Percentiles rank a stretch among this genome's conserved stretches.
Conservation (phyloP, 2,329 filamentous ascomycete species). For the Nigrograna mackinnonii region DNA sequence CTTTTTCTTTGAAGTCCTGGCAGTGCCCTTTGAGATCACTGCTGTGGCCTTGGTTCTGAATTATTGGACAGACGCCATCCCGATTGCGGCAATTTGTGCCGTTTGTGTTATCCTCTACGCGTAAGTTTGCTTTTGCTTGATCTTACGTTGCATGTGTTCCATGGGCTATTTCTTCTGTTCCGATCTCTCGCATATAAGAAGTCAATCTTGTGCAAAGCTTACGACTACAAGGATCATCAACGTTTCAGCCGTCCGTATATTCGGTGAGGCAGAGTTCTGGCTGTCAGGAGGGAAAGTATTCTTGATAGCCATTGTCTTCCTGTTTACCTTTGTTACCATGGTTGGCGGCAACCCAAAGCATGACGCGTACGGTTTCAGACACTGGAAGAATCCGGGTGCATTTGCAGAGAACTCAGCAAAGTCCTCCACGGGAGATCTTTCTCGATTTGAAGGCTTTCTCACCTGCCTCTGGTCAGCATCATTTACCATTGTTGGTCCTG, state of each 20-base stretch:
- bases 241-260: slow-evolving; percentile 42
- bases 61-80: slow-evolving; percentile 34
- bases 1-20: slow-evolving; percentile 47
- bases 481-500: slow-evolving; percentile 53
- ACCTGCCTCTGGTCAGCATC: slow-evolving; percentile 45
- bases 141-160: neutral
- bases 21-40: slow-evolving; percentile 52
- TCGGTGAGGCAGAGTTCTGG: slow-evolving; percentile 46
- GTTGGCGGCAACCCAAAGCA: slow-evolving; percentile 13
- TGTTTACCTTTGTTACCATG: slow-evolving; percentile 44
- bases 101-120: slow-evolving; percentile 35
- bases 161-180: no score
- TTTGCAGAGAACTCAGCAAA: slow-evolving; percentile 23
- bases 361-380: slow-evolving; percentile 39
- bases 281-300: slow-evolving; percentile 50
- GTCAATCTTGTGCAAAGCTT: neutral
- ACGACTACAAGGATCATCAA: no score
- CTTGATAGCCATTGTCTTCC: slow-evolving; percentile 49
- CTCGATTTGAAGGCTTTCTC: slow-evolving; percentile 37
- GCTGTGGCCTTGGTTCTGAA: slow-evolving; percentile 18
- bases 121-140: slow-evolving; percentile 1
- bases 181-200: neutral
- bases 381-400: slow-evolving; percentile 37
- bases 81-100: slow-evolving; percentile 34
- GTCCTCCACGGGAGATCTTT: slow-evolving; percentile 9